Percentiles rank a stretch among this genome's conserved stretches.
Conservation (phyloP, 768 basidiomycete genomes). For the Strobilomyces confusus region DNA sequence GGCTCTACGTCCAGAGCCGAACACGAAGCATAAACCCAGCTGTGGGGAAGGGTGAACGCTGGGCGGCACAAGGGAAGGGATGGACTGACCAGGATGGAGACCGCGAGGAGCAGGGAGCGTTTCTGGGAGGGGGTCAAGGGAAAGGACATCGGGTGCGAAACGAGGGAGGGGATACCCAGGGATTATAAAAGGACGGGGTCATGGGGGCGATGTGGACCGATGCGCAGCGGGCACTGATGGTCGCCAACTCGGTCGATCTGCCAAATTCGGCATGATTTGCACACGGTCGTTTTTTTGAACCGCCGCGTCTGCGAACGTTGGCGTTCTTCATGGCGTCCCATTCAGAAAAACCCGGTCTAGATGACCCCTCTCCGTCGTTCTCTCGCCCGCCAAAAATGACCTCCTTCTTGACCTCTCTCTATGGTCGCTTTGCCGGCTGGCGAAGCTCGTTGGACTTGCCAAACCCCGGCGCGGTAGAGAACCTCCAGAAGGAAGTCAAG, state of each 20-base stretch:
- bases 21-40: conserved; percentile 22
- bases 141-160: conserved; percentile 22
- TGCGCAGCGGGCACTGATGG: too few species aligned
- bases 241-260: too few species aligned
- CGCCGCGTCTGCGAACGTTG: conserved; percentile 6
- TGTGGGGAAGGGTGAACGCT: neutral
- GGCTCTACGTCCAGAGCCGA: conserved; percentile 8
- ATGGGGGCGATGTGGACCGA: too few species aligned
- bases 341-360: conserved; percentile 40
- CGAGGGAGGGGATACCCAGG: neutral
- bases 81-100: conserved; percentile 24
- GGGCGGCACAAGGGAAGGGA: neutral
- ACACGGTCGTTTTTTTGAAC: conserved; percentile 35
- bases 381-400: conserved; percentile 37
- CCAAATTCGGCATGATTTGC: conserved; percentile 16
- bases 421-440: conserved; percentile 76
- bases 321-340: conserved; percentile 41
- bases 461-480: conserved; percentile 92
- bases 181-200: neutral
- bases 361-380: conserved; percentile 35
- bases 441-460: conserved; percentile 76
- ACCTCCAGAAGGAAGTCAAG: conserved; percentile 90
- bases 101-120: conserved; percentile 26
- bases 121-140: conserved; percentile 29
- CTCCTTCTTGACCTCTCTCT: conserved; percentile 40